A percentile compares a stretch with the other conserved stretches of the same genome.
Evolutionary conservation across 441 rosid species (phyloP).

Genomic region (Corymbia citriodora): DNA sequence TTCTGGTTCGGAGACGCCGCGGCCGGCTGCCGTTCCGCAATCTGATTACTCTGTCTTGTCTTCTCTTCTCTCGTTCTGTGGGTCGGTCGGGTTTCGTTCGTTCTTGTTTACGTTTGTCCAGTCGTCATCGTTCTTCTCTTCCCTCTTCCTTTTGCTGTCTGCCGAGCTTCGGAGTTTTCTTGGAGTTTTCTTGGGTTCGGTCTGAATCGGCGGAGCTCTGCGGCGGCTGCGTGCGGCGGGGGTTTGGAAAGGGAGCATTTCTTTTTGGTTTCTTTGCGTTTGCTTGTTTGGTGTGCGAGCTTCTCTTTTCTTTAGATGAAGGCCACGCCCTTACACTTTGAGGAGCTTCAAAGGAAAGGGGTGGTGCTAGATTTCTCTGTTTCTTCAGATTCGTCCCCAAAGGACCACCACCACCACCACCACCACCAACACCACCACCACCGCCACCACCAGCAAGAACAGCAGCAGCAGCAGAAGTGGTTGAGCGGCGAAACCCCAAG

Average conservation of each 20-base stretch:
- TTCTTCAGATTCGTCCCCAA: conserved; percentile 31
- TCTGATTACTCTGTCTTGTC: neutral
- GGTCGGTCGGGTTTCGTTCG: neutral
- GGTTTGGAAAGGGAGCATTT: conserved; percentile 14
- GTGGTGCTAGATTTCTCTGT: conserved; percentile 34
- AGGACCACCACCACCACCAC: conserved; percentile 8
- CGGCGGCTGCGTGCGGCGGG: neutral
- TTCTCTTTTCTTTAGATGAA: conserved; percentile 38
- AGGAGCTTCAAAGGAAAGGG: conserved; percentile 28
- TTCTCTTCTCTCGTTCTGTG: neutral
- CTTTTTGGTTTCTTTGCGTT: neutral
- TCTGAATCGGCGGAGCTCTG: neutral
- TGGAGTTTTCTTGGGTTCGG: neutral
- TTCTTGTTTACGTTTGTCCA: neutral
- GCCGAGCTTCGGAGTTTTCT: neutral
- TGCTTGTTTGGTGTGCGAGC: conserved; percentile 3
- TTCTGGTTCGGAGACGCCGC: neutral
- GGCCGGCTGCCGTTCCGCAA: neutral
- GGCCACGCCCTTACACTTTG: conserved; percentile 67
- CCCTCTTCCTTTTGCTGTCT: neutral
- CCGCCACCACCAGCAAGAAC: neutral
- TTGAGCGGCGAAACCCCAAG: neutral
- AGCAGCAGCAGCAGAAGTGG: neutral
- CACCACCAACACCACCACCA: neutral
- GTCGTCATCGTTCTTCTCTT: neutral